Percentiles rank a stretch among this genome's conserved stretches.
phyloP scores from a whole-genome alignment of 306 rosid genomes.

The Abrus pulchellus region DNA sequence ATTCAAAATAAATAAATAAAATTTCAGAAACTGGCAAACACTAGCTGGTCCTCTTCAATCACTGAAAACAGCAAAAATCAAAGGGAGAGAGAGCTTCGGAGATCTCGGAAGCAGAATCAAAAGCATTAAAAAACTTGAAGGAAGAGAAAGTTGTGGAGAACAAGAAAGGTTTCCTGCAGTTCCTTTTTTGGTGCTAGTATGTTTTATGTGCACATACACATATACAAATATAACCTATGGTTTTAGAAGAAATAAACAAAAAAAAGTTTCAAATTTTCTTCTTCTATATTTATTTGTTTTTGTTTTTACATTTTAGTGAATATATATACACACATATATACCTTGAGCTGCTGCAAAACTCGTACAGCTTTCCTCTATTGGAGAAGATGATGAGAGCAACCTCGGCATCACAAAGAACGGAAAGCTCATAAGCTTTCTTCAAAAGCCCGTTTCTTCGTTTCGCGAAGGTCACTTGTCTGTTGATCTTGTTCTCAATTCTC shows the following conservation, averaged over 20 bases:
- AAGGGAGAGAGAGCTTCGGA: slow-evolving; percentile 15
- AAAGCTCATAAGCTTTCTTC: slow-evolving; percentile 99
- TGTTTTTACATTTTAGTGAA: slow-evolving; percentile 54
- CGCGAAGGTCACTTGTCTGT: slow-evolving; percentile 96
- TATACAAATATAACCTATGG: not conserved
- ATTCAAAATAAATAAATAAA: not conserved
- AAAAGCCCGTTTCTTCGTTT: slow-evolving; percentile 94
- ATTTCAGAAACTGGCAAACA: not conserved
- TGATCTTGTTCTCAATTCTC: slow-evolving; percentile 98
- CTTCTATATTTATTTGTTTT: not conserved
- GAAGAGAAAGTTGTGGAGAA: slow-evolving; percentile 15
- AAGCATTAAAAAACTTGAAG: not conserved
- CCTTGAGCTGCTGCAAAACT: slow-evolving; percentile 98
- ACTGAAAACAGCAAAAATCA: slow-evolving; percentile 49
- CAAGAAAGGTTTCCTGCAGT: not conserved
- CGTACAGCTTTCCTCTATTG: slow-evolving; percentile 97
- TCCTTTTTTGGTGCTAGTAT: slow-evolving; percentile 42
- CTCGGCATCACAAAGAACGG: slow-evolving; percentile 95
- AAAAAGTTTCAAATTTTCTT: not conserved
- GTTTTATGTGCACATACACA: slow-evolving; percentile 16
- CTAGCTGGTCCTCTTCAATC: slow-evolving; percentile 6
- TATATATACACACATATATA: slow-evolving; percentile 64
- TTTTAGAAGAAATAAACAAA: not conserved
- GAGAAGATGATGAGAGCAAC: slow-evolving; percentile 99
- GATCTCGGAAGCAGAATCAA: slow-evolving; percentile 43